Evolutionary conservation across 495 filamentous ascomycete species (phyloP), one percentile per base, ranked within the genome.

Genomic region (Diplogelasinospora grovesii): DNA sequence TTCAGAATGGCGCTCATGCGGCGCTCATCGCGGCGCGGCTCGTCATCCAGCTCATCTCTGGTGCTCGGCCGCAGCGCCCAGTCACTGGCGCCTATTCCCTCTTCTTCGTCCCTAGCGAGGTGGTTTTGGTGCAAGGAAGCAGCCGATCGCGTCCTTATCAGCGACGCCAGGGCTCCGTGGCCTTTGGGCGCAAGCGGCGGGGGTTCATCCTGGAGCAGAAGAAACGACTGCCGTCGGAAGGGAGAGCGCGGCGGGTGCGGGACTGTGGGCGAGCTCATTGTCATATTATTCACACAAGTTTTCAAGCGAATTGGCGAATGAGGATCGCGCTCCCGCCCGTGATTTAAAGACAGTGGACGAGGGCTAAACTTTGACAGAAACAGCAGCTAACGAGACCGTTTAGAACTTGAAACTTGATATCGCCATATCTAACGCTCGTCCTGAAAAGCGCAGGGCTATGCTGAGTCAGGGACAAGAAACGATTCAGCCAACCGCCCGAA

Each of bases 1-100:
- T 74, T 71, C 30, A 88, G 70, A 10, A 81, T 56, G 25, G 65
- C 62, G 40, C 57, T 71, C 35, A 73, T 49, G 35, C 70, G 68
- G 16, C 69, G 68, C 57, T 75, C 72, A 13, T 73, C 71, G 25
- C 50, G 48, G 33, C 59, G 62, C 10, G 47, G 33, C 6, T 66
- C 66, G 25, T 67, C 64, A 8, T 66, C 66, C 1, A 28, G 7
- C n/a, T n/a, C n/a, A n/a, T n/a, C n/a, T n/a, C n/a, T n/a, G n/a
- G n/a, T n/a, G n/a, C n/a, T n/a, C n/a, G n/a, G n/a, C n/a, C n/a
- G n/a, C n/a, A n/a, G n/a, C n/a, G n/a, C n/a, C n/a, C n/a, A n/a
- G n/a, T n/a, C n/a, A 7, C 30, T 27, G 14, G 15, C 21, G 35
- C 26, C 27, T 2, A 53, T 43, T 18, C 25, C 36, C 15, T 58